Evolutionary conservation across 352 stramenopile genomes (phyloP), one percentile per base, ranked within the genome.

Genomic region (Pythium phragmiticola): DNA sequence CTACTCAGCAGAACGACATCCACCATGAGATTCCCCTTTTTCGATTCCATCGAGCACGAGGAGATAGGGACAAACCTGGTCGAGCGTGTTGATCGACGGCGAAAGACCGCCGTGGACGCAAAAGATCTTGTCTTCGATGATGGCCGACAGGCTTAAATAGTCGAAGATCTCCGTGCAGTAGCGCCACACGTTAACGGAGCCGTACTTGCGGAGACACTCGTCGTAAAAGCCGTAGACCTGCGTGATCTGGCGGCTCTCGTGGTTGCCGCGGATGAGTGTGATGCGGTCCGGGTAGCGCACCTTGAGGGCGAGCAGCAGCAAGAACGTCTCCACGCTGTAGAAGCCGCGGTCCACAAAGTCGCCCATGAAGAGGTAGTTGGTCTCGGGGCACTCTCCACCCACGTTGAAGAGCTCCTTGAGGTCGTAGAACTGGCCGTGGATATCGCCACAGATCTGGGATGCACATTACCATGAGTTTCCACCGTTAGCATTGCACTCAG

Each of bases 341-440:
- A 98, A 98, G n/a, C 97, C 97, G 65, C 97, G 78, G 79, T 99
- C 97, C n/a, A 99, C 97, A 71, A 99, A 99, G 80, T 99, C 97
- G 46, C 97, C 39, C 39, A 99, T 98, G 75, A 99, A 99, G 57
- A 99, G 77, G 80, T 99, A 99, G 77, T 99, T 99, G 16, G 95
- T 97, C 68, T 97, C 82, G 13, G 90, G 90, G 30, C 78, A 72
- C 51, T 97, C 80, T 39, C 90, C 90, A 26, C 90, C 90, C 53
- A 97, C 96, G 52, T 83, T 69, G 63, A 88, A 89, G 16, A 86
- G 73, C 66, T 87, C 78, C 76, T 84, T 84, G 57, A 89, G 74
- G 50, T 86, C 76, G 67, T 85, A 76, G 69, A 89, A 89, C 63
- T 88, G 80, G 55, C 76, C 78, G 66, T 88, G 78, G 23, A 85